Evolutionary conservation across 352 stramenopile species (phyloP).

Genomic region (Globisporangium nagaii): DNA sequence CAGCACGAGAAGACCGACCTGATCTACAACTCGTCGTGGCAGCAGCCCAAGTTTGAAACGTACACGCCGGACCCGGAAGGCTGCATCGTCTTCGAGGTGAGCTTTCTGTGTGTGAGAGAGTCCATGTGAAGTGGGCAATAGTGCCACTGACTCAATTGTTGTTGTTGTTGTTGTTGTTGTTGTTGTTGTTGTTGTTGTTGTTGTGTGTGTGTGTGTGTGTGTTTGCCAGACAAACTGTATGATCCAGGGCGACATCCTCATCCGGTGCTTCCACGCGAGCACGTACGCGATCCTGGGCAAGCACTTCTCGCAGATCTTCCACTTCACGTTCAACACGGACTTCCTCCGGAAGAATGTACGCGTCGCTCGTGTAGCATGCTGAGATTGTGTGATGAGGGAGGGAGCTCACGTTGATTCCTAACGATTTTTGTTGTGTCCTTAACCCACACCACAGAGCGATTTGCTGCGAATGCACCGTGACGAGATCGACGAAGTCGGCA

Average conservation of each 20-base stretch:
- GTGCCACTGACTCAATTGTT: neutral
- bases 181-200: neutral
- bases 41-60: constrained; percentile 54
- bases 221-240: constrained; percentile 72
- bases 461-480: constrained; percentile 46
- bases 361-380: constrained; percentile 1
- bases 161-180: neutral
- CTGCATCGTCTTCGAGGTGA: constrained; percentile 53
- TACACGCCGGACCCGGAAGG: constrained; percentile 45
- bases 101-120: too few relatives aligned
- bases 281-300: constrained; percentile 66
- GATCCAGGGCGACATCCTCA: constrained; percentile 63
- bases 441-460: constrained; percentile 31
- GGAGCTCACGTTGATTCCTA: too few relatives aligned
- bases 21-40: constrained; percentile 71
- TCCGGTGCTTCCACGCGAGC: constrained; percentile 75
- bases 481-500: constrained; percentile 54
- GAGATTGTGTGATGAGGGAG: too few relatives aligned
- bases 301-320: constrained; percentile 82
- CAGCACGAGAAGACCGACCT: constrained; percentile 50
- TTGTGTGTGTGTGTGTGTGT: too few relatives aligned
- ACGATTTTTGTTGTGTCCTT: neutral
- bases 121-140: too few relatives aligned
- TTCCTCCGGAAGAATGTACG: constrained; percentile 70
- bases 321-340: constrained; percentile 82